Base-by-base conservation (phyloP, 352 stramenopile species). In the Phytopythium sindhum region DNA sequence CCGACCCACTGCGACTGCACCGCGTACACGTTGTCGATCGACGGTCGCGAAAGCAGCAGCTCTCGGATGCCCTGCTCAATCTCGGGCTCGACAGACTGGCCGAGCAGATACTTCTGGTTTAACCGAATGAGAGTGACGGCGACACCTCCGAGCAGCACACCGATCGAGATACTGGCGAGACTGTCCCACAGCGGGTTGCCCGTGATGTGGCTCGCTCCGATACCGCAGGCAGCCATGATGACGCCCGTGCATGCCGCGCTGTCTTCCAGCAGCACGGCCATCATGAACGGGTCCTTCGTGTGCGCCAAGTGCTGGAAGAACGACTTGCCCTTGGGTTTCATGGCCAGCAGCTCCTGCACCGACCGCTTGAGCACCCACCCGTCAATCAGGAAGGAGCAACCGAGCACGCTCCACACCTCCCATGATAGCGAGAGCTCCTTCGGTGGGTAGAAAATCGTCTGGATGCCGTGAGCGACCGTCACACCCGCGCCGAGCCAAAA, bases 1-100 rank as follows among this genome's bases (percentile, higher is more conserved):
- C 96, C 96, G 44, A 98, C 96, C 96, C 96, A 99, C 80, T 99
- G 96, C 45, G 89, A 98, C 79, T 99, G 97, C 55, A 99, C 96
- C 24, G 82, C 90, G 68, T 97, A 92, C 31, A 99, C 92, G 59
- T 94, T 91, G 53, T 99, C 96, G 73, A 99, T 98, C 63, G 90
- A 97, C 48, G 88, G 82, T 28, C 92, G 81, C 23, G 79, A 84
- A 35, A 97, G 75, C 64, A 94, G 64, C 41, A 92, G 67, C 59
- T 91, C 74, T 8, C 85, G 79, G 65, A 93, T 94, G 35, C 85
- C 78, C 63, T 92, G 70, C 67, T 93, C 72, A 90, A 96, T 84
- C 93, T 98, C 76, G 5, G 83, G 86, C 60, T 99, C 95, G 26
- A 99, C 91, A 37, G 95, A 97, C 63, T 99, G 92, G 26, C 97